Conservation (phyloP, 73 alveolate genomes). For the Paramecium pentaurelia region DNA sequence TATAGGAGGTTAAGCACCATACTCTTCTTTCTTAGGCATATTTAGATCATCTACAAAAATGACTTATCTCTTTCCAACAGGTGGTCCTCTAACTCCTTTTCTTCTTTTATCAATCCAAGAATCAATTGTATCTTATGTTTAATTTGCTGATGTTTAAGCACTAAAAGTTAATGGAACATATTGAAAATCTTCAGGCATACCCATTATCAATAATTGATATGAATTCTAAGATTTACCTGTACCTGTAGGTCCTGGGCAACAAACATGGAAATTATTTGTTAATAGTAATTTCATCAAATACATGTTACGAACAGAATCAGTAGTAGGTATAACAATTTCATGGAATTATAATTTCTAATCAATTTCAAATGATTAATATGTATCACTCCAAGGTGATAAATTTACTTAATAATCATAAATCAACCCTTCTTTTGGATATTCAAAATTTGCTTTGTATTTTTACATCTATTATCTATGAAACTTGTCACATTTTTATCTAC, state of each 20-base stretch:
- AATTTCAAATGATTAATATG: slow-evolving; percentile 77
- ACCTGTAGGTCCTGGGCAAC: slow-evolving; percentile 99
- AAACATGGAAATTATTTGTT: slow-evolving; percentile 92
- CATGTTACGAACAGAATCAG: slow-evolving; percentile 97
- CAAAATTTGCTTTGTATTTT: slow-evolving; percentile 65
- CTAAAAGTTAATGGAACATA: slow-evolving; percentile 93
- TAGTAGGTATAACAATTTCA: slow-evolving; percentile 99
- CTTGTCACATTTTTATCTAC: slow-evolving; percentile 88
- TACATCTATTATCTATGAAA: slow-evolving; percentile 78
- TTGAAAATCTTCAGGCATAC: slow-evolving; percentile 95
- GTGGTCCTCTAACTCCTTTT: slow-evolving; percentile 98
- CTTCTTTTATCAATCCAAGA: slow-evolving; percentile 96
- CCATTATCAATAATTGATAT: slow-evolving; percentile 90
- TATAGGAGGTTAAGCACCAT: slow-evolving; percentile 99
- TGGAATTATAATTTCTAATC: slow-evolving; percentile 87
- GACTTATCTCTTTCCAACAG: slow-evolving; percentile 97
- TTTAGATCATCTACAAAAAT: slow-evolving; percentile 99
- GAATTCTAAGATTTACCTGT: slow-evolving; percentile 99
- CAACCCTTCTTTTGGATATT: slow-evolving; percentile 49
- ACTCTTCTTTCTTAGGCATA: slow-evolving; percentile 99
- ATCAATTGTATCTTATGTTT: slow-evolving; percentile 95
- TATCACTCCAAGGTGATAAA: slow-evolving; percentile 91
- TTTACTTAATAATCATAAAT: slow-evolving; percentile 65
- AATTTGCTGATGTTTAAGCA: slow-evolving; percentile 98
- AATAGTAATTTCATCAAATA: slow-evolving; percentile 88